Conservation (phyloP, 352 stramenopile genomes). For the Hyaloperonospora arabidopsidis region DNA sequence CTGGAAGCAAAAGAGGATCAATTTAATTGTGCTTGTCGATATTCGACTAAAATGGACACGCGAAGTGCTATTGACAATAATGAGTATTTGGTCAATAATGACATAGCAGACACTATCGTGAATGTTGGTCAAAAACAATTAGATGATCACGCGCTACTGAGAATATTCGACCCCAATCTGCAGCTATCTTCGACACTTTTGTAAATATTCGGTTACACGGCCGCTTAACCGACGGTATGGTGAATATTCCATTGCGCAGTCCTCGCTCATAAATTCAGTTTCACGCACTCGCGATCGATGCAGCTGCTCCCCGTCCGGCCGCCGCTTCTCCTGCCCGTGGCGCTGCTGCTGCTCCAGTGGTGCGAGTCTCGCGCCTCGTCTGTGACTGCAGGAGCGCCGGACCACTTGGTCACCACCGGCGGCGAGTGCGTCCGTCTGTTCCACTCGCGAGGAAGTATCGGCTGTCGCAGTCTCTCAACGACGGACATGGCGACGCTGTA, state of each 20-base stretch:
- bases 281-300: slow-evolving; percentile 2
- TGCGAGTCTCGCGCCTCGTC: slow-evolving; percentile 30
- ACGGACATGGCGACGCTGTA: slow-evolving; percentile 52
- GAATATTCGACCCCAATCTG: too few relatives aligned
- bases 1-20: too few relatives aligned
- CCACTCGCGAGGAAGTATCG: slow-evolving; percentile 57
- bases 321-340: slow-evolving; percentile 9
- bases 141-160: not conserved
- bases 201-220: not conserved
- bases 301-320: slow-evolving; percentile 16
- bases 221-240: too few relatives aligned
- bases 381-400: slow-evolving; percentile 52
- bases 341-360: slow-evolving; percentile 16
- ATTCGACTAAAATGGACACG: too few relatives aligned
- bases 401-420: slow-evolving; percentile 52
- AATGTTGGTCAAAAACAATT: not conserved
- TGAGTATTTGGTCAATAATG: not conserved
- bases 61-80: too few relatives aligned
- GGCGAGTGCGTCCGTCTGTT: slow-evolving; percentile 75
- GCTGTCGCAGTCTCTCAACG: slow-evolving; percentile 49
- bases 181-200: too few relatives aligned
- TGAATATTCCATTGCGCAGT: too few relatives aligned
- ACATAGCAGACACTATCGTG: not conserved
- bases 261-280: not conserved
- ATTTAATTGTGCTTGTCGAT: too few relatives aligned